phyloP scores from a whole-genome alignment of 2,329 filamentous ascomycete genomes.

The Colletotrichum truncatum region DNA sequence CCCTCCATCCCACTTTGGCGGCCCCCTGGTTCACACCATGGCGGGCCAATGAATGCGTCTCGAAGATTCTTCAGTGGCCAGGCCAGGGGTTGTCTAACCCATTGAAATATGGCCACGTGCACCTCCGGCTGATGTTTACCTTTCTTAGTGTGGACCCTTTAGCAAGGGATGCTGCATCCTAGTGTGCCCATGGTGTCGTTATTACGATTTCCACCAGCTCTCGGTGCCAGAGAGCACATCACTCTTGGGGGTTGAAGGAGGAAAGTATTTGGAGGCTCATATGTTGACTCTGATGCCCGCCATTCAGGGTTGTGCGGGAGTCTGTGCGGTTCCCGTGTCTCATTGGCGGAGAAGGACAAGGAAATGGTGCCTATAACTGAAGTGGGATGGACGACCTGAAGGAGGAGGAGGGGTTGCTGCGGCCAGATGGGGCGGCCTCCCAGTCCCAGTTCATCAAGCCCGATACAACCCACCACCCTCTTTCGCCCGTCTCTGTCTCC shows the following conservation, averaged over 20 bases:
- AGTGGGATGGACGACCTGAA: constrained; percentile 29
- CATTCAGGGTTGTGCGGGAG: constrained; percentile 34
- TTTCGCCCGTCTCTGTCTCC: constrained; percentile 12
- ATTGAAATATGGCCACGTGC: constrained; percentile 31
- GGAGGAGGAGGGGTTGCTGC: constrained; percentile 20
- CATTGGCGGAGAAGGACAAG: constrained; percentile 31
- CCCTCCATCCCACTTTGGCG: constrained; percentile 25
- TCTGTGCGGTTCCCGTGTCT: constrained; percentile 33
- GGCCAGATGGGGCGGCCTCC: constrained; percentile 26
- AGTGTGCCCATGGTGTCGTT: constrained; percentile 22
- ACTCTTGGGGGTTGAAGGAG: neutral
- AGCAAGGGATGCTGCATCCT: constrained; percentile 18
- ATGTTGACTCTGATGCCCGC: constrained; percentile 12
- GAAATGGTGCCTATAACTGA: constrained; percentile 23
- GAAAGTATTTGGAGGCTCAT: constrained; percentile 22
- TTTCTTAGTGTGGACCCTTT: constrained; percentile 25
- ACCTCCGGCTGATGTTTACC: constrained; percentile 29
- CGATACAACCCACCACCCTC: constrained; percentile 26
- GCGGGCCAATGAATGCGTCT: constrained; percentile 23
- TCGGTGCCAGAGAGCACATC: neutral
- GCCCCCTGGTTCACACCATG: constrained; percentile 18
- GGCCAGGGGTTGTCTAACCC: constrained; percentile 27
- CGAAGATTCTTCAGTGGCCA: constrained; percentile 29
- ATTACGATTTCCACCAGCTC: constrained; percentile 19
- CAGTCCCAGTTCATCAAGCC: constrained; percentile 28